These are phyloP conservation scores for Bretschneidera sinensis DNA, from an alignment of 345 rosid species.

Conservation along the genomic window DNA sequence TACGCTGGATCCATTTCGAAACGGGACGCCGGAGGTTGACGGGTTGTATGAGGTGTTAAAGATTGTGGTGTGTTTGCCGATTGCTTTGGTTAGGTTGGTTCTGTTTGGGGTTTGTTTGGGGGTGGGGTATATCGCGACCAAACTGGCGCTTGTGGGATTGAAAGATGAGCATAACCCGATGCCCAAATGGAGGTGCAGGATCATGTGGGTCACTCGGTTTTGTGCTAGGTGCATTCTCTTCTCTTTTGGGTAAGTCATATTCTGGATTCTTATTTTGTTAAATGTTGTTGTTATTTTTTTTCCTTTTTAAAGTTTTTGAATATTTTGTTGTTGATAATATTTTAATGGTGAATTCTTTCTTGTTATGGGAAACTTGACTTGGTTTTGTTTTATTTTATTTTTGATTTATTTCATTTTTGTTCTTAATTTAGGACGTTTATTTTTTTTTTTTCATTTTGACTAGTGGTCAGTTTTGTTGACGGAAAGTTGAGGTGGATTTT, in stretches of 20 bases:
- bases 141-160: slow-evolving; percentile 73
- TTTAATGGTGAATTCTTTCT: too few relatives aligned
- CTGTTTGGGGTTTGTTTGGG: slow-evolving; percentile 58
- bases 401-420: too few relatives aligned
- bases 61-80: slow-evolving; percentile 64
- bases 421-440: too few relatives aligned
- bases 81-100: slow-evolving; percentile 54
- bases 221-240: slow-evolving; percentile 75
- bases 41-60: slow-evolving; percentile 74
- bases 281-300: background rate
- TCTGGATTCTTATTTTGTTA: too few relatives aligned
- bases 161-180: slow-evolving; percentile 78
- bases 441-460: too few relatives aligned
- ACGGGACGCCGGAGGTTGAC: slow-evolving; percentile 44
- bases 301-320: background rate
- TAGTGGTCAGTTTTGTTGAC: too few relatives aligned
- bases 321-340: background rate
- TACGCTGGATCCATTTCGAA: slow-evolving; percentile 74
- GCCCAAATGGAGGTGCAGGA: slow-evolving; percentile 76
- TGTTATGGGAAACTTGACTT: too few relatives aligned
- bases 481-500: too few relatives aligned
- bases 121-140: slow-evolving; percentile 72
- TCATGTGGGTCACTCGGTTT: slow-evolving; percentile 91
- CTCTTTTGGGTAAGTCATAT: slow-evolving; percentile 78
- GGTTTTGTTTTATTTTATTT: too few relatives aligned